These are phyloP conservation scores for Heterobasidion annosum DNA, from an alignment of 1,284 basidiomycete genomes.

Conservation along the genomic window DNA sequence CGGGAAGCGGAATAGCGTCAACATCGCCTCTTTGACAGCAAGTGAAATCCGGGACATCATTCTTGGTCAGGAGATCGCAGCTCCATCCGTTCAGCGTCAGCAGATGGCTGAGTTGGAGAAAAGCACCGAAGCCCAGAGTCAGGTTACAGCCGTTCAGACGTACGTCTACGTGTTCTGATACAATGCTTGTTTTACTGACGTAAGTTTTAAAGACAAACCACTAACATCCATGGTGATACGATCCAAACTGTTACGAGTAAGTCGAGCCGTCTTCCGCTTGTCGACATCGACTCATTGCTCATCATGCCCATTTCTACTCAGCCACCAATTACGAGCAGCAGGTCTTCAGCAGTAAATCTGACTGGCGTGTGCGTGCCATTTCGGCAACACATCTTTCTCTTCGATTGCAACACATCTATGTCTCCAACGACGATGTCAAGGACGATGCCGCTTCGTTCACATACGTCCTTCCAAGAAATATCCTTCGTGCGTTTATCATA, in stretches of 20 bases:
- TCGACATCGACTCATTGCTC: slow-evolving; percentile 2
- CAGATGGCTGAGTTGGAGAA: slow-evolving; percentile 99
- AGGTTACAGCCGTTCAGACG: slow-evolving; percentile 96
- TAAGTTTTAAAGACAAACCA: slow-evolving; percentile 65
- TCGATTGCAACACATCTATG: slow-evolving; percentile 96
- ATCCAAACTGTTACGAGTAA: slow-evolving; percentile 92
- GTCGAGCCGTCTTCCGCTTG: slow-evolving; percentile 17
- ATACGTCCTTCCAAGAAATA: slow-evolving; percentile 96
- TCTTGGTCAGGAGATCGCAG: slow-evolving; percentile 94
- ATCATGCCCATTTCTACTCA: slow-evolving; percentile 18
- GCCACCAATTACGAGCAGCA: slow-evolving; percentile 97
- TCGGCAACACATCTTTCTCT: slow-evolving; percentile 94
- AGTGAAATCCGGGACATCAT: slow-evolving; percentile 97
- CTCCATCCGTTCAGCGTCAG: slow-evolving; percentile 89
- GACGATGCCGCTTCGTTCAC: slow-evolving; percentile 93
- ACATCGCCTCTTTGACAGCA: slow-evolving; percentile 93
- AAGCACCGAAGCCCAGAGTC: slow-evolving; percentile 86
- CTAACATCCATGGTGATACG: slow-evolving; percentile 95
- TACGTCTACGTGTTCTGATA: slow-evolving; percentile 20
- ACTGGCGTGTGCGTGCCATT: slow-evolving; percentile 97
- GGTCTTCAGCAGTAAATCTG: slow-evolving; percentile 96
- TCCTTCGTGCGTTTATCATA: slow-evolving; percentile 90
- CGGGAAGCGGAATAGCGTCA: slow-evolving; percentile 98
- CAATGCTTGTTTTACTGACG: slow-evolving; percentile 9
- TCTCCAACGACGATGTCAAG: slow-evolving; percentile 98